Conservation (phyloP, 768 basidiomycete genomes). For the Dictyophora rubrovolvata region DNA sequence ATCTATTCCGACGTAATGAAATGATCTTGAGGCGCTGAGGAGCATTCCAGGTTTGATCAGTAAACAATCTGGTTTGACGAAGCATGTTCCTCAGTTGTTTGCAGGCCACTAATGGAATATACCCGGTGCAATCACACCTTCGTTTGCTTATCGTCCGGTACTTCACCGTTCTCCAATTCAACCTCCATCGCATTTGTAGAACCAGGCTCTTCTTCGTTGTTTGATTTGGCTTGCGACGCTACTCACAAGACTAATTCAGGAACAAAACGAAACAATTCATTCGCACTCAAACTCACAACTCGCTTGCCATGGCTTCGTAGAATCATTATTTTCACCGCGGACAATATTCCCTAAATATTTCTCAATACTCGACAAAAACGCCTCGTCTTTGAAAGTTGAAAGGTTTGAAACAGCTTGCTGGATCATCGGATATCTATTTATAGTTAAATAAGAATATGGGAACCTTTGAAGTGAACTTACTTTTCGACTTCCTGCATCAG, state of each 20-base stretch:
- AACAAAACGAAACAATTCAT: no score
- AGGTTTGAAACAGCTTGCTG: constrained; percentile 42
- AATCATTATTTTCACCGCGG: constrained; percentile 2
- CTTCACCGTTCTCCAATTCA: background rate
- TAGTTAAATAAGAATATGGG: no score
- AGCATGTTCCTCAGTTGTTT: no score
- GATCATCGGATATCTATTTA: constrained; percentile 50
- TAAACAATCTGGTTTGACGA: no score
- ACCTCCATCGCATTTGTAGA: background rate
- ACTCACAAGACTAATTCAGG: background rate
- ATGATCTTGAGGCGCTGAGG: no score
- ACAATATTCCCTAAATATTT: constrained; percentile 2
- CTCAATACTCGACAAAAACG: constrained; percentile 4
- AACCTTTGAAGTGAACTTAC: constrained; percentile 26
- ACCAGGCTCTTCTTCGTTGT: background rate
- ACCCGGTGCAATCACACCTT: background rate
- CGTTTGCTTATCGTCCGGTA: background rate
- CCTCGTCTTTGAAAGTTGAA: constrained; percentile 3
- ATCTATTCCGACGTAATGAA: no score
- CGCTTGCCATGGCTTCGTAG: constrained; percentile 3
- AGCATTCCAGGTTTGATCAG: no score
- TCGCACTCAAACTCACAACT: background rate
- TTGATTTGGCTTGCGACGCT: background rate
- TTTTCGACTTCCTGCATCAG: constrained; percentile 66
- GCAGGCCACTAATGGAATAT: background rate